Evolutionary conservation across 805 yeast species (phyloP).

Genomic region (Scheffersomyces stipitis): DNA sequence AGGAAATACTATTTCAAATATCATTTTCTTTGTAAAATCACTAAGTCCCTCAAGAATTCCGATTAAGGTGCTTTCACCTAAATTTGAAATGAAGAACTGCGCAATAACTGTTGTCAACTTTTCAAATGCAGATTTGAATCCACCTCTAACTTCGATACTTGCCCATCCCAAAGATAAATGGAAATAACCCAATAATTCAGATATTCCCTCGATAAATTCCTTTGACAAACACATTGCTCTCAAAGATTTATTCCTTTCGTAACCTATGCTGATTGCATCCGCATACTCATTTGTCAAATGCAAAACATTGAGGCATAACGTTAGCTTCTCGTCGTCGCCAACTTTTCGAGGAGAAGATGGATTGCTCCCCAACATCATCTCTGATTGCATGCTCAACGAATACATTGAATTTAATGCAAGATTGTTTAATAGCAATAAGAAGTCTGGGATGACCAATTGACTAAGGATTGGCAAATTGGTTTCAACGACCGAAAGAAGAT

Average conservation of each 20-base stretch:
- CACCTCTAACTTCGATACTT: conserved; percentile 12
- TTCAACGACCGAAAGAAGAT: conserved; percentile 2
- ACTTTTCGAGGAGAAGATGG: conserved; percentile 30
- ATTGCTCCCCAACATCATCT: conserved; percentile 32
- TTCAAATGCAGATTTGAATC: conserved; percentile 19
- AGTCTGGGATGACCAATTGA: conserved; percentile 44
- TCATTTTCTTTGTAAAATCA: conserved; percentile 35
- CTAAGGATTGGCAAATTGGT: conserved; percentile 5
- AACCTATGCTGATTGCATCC: conserved; percentile 30
- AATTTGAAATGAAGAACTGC: conserved; percentile 33
- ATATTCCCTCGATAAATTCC: conserved; percentile 39
- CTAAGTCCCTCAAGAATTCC: conserved; percentile 24
- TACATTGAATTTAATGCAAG: conserved; percentile 33
- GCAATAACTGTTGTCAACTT: conserved; percentile 34
- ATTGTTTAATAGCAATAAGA: conserved; percentile 36
- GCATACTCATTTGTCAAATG: conserved; percentile 36
- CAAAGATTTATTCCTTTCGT: conserved; percentile 20
- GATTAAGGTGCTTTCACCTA: conserved; percentile 17
- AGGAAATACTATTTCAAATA: conserved; percentile 37
- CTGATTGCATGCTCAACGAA: conserved; percentile 26
- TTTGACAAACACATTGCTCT: conserved; percentile 23
- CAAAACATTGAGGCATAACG: conserved; percentile 29
- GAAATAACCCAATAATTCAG: conserved; percentile 37
- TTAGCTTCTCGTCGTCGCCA: conserved; percentile 14
- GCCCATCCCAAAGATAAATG: conserved; percentile 26